These are phyloP conservation scores for Dactylellina cionopaga DNA, from an alignment of 2,329 filamentous ascomycete species.

Conservation along the genomic window DNA sequence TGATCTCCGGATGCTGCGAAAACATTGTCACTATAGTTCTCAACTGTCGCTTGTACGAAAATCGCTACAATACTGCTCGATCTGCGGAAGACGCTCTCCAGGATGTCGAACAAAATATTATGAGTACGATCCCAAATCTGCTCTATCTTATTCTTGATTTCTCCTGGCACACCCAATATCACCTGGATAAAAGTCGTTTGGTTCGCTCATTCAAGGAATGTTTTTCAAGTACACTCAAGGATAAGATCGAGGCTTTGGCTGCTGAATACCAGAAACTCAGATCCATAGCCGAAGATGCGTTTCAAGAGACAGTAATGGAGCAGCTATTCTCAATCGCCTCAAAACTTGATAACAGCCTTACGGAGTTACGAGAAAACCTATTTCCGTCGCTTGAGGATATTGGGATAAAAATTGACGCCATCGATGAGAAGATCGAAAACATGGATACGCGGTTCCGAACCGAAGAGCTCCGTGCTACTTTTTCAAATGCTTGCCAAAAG, in stretches of 20 bases:
- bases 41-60: conserved; percentile 8
- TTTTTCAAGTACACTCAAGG: not conserved
- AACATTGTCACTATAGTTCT: conserved; percentile 25
- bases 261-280: conserved; percentile 1
- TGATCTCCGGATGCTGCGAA: conserved; percentile 22
- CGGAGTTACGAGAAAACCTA: not conserved
- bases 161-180: conserved; percentile 22
- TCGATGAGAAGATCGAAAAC: conserved; percentile 14
- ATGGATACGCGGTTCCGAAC: not conserved
- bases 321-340: not conserved
- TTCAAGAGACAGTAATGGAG: conserved; percentile 21
- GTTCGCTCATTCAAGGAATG: conserved; percentile 18
- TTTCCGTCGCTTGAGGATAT: conserved; percentile 11
- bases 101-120: conserved; percentile 8
- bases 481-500: not conserved
- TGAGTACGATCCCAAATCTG: conserved; percentile 1
- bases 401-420: not conserved
- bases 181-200: conserved; percentile 15
- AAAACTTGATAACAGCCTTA: not conserved
- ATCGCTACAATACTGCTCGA: not conserved
- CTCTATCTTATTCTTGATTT: conserved; percentile 19
- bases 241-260: not conserved
- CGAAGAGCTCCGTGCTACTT: not conserved
- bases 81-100: not conserved
- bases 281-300: conserved; percentile 6